Base-by-base conservation (phyloP, 306 rosid genomes). In the Ceratonia siliqua region DNA sequence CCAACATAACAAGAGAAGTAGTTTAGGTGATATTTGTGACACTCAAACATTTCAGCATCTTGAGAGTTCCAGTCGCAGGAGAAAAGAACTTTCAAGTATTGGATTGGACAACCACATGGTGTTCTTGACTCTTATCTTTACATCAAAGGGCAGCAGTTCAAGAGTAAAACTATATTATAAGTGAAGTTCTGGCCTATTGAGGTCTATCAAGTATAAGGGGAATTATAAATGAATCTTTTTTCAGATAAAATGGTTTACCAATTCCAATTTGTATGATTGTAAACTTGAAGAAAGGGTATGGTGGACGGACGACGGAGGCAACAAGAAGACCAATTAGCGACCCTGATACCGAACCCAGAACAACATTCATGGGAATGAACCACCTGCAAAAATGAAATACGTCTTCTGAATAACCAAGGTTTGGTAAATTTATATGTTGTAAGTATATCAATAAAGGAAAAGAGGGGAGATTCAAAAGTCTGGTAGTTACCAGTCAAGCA, bases 231-330 rank as follows among this genome's bases (percentile, higher is more conserved):
- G 35, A 70, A 64, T 33, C 15, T 13, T 39, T 3, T 27, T n/a
- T 18, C 43, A 58, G 68, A 54, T 35, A 59, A 54, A 68, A 54
- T 33, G 72, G 62, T 62, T 74, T 88, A 95, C 99, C 99, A 6
- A 95, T 89, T 84, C 97, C 99, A 63, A 95, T 87, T 27, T 95
- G 97, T 70, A 95, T 10, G 67, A 95, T 82, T 5, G 98, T 89
- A 68, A 95, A 89, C 89, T 92, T 95, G 87, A 95, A 95, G 89
- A 79, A 95, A 54, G 99, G 98, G 72, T 95, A 92, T 0, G 99
- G 99, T 2, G 99, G 98, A 67, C 84, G 97, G 64, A 90, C 59
- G 35, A 95, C 54, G 21, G 72, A 24, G 14, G 99, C 99, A 62
- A 89, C 95, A 85, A 74, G 14, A 13, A 86, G 81, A 69, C 99